Evolutionary conservation across 2,329 filamentous ascomycete species (phyloP), one percentile per base, ranked within the genome.

Genomic region (Plenodomus biglobosus): DNA sequence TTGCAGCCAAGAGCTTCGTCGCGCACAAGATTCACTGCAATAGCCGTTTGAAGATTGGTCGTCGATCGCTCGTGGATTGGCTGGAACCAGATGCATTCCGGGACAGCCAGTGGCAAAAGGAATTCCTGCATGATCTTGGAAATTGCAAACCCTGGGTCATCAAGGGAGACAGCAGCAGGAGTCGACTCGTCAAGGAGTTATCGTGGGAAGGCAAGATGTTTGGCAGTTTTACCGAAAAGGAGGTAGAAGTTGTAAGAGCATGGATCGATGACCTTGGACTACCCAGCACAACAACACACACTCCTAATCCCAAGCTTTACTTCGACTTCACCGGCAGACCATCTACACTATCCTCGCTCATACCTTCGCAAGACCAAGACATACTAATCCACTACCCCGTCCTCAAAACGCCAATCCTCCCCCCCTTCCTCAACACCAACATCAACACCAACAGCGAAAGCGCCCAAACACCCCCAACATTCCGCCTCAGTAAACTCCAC

Each of bases 201-300:
- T 62, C 53, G 1, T 79, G 76, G 76, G 69, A 71, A 19, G 78
- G 77, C 4, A 72, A 67, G 37, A 80, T 80, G 77, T 80, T 77
- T 53, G 77, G 77, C 1, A 68, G 75, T 17, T 80, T 80, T 56
- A 79, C 76, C 1, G 56, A 73, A 15, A 60, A 57, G 10, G 78
- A 80, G 53, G 64, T 72, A 16, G 62, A 66, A 13, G 52, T 66
- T 2, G 50, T 78, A 6, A 59, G 58, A 42, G 42, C 50, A 8
- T 78, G 76, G 76, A 76, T 78, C 50, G 63, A 74, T 42, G 58
- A 59, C 8, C 57, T 76, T 21, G 55, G 41, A 40, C 56, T 19
- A 8, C 22, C 22, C 20, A n/a, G n/a, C n/a, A n/a, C 20, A 15
- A 20, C 39, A 19, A 38, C 15, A 7, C 30, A 38, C 8, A 8